These are phyloP conservation scores for Penicillium salamii DNA, from an alignment of 495 filamentous ascomycete species.

Conservation along the genomic window DNA sequence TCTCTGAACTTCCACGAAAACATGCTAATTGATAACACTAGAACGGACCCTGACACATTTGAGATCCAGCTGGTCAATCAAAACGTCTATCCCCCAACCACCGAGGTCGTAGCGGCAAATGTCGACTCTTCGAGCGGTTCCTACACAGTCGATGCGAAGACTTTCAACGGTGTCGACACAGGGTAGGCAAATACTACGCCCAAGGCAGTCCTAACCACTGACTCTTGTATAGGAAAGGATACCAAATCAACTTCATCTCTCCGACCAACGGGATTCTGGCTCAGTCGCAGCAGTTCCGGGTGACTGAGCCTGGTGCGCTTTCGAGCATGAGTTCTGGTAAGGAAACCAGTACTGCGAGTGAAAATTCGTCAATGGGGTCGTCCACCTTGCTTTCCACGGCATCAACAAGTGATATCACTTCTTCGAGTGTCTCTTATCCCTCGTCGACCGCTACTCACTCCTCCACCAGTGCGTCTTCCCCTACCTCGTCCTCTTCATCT, in stretches of 20 bases:
- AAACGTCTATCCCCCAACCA: conserved; percentile 32
- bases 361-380: conserved; percentile 14
- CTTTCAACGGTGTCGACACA: conserved; percentile 15
- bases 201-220: not conserved
- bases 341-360: conserved; percentile 27
- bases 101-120: conserved; percentile 36
- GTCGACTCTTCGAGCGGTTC: conserved; percentile 27
- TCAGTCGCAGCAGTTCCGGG: conserved; percentile 34
- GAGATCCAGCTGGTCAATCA: conserved; percentile 36
- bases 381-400: conserved; percentile 13
- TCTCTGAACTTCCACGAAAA: not conserved
- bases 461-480: conserved; percentile 26
- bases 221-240: conserved; percentile 20
- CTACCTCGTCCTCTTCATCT: conserved; percentile 20
- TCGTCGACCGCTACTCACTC: conserved; percentile 24
- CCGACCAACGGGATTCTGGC: conserved; percentile 29
- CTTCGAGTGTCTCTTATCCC: conserved; percentile 21
- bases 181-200: too few relatives aligned
- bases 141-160: conserved; percentile 26
- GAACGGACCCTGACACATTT: conserved; percentile 34
- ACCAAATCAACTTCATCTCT: conserved; percentile 36
- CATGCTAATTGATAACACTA: conserved; percentile 7
- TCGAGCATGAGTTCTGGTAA: conserved; percentile 29
- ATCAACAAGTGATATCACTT: conserved; percentile 14
- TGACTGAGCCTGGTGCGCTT: conserved; percentile 18